A percentile compares a stretch with the other conserved stretches of the same genome.
These are phyloP conservation scores for Wallacemonas sp. DNA, from an alignment of 208 protist genomes.

Conservation along the genomic window DNA sequence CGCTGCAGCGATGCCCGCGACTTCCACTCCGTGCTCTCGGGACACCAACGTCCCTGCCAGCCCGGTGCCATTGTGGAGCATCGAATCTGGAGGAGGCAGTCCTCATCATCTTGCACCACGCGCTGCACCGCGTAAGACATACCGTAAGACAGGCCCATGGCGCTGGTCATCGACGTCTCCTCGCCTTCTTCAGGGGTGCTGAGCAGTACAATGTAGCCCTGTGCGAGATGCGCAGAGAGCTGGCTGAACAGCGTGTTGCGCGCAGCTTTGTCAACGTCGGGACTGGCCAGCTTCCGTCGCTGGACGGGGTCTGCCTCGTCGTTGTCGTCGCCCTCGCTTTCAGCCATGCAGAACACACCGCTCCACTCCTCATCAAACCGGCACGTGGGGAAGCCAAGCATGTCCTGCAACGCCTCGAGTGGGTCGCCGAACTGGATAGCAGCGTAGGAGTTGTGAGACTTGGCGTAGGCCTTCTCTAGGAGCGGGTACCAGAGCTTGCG, in stretches of 20 bases:
- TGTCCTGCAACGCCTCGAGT: constrained; percentile 58
- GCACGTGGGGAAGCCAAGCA: constrained; percentile 47
- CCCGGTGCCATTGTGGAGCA: constrained; percentile 25
- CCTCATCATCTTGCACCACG: constrained; percentile 24
- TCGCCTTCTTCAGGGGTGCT: constrained; percentile 42
- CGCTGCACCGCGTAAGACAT: constrained; percentile 47
- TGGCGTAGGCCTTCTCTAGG: constrained; percentile 89
- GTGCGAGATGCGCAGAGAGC: constrained; percentile 16
- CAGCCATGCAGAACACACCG: neutral
- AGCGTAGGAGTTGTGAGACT: constrained; percentile 72
- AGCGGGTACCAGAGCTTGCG: constrained; percentile 74
- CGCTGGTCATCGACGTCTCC: neutral
- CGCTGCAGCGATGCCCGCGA: constrained; percentile 28
- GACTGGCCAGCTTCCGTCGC: constrained; percentile 18
- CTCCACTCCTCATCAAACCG: constrained; percentile 57
- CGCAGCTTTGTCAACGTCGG: constrained; percentile 26
- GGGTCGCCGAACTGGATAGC: constrained; percentile 59
- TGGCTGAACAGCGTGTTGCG: constrained; percentile 25
- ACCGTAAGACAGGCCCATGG: constrained; percentile 34
- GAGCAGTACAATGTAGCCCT: constrained; percentile 39
- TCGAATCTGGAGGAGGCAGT: constrained; percentile 36
- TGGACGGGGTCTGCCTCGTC: constrained; percentile 20
- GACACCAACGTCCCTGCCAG: constrained; percentile 33
- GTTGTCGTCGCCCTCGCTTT: neutral
- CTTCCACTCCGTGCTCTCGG: constrained; percentile 33